A percentile compares a stretch with the other conserved stretches of the same genome.
Conservation (phyloP, 2,329 filamentous ascomycete genomes). For the Xylaria sp. region DNA sequence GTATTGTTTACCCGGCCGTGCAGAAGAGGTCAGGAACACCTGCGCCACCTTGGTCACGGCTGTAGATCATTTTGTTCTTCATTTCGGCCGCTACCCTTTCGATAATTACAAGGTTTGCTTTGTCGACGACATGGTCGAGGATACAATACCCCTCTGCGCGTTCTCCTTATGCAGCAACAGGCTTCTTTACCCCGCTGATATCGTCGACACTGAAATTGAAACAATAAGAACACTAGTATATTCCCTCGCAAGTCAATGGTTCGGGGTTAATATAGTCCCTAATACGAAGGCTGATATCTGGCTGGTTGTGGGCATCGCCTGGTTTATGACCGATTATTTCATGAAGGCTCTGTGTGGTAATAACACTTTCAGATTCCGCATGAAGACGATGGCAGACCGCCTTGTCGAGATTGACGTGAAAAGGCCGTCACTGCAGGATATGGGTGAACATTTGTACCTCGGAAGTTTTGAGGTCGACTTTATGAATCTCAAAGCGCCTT, state of each 20-base stretch:
- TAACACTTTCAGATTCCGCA: conserved; percentile 91
- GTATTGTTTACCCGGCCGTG: conserved; percentile 87
- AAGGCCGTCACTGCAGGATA: conserved; percentile 82
- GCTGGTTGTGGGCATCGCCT: conserved; percentile 89
- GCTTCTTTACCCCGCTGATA: conserved; percentile 83
- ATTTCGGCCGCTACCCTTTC: conserved; percentile 91
- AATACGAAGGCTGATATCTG: conserved; percentile 84
- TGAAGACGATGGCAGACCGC: conserved; percentile 85
- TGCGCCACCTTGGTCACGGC: conserved; percentile 86
- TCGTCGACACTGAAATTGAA: conserved; percentile 86
- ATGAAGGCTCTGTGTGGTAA: conserved; percentile 91
- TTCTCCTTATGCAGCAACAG: conserved; percentile 89
- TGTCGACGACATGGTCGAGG: conserved; percentile 84
- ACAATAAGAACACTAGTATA: conserved; percentile 84
- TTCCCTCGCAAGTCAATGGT: conserved; percentile 90
- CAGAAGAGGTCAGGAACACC: conserved; percentile 85
- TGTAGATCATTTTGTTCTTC: conserved; percentile 90
- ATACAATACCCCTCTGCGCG: conserved; percentile 81
- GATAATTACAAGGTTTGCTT: conserved; percentile 94
- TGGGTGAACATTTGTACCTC: conserved; percentile 81
- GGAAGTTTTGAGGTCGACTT: conserved; percentile 91
- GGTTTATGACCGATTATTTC: conserved; percentile 95
- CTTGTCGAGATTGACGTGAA: conserved; percentile 84
- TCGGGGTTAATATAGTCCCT: conserved; percentile 90
- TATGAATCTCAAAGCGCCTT: conserved; percentile 86